phyloP scores from a whole-genome alignment of 768 basidiomycete genomes.

The Candolleomyces eurysporus region DNA sequence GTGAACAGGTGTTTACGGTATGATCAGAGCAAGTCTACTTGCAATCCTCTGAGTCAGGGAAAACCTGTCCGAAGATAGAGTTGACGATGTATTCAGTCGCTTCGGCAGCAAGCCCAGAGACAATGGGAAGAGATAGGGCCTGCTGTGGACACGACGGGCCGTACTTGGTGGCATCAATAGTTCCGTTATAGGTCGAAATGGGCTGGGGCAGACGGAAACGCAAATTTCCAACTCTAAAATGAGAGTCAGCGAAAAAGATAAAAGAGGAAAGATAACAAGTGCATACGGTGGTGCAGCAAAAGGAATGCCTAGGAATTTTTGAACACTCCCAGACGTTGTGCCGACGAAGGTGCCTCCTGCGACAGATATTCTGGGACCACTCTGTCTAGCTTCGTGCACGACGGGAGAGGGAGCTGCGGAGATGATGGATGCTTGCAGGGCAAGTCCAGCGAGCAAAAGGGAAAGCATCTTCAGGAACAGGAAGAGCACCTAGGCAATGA shows the following conservation, averaged over 20 bases:
- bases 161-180: slow-evolving; percentile 34
- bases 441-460: slow-evolving; percentile 13
- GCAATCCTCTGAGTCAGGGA: slow-evolving; percentile 47
- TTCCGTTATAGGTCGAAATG: slow-evolving; percentile 32
- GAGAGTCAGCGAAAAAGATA: neutral
- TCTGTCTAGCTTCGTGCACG: slow-evolving; percentile 1
- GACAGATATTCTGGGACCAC: slow-evolving; percentile 36
- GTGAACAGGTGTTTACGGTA: neutral
- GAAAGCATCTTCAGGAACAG: slow-evolving; percentile 16
- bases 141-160: slow-evolving; percentile 51
- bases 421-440: slow-evolving; percentile 11
- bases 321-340: slow-evolving; percentile 23
- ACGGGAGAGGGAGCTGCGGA: slow-evolving; percentile 18
- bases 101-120: slow-evolving; percentile 32
- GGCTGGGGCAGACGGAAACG: slow-evolving; percentile 42
- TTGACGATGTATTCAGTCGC: slow-evolving; percentile 32
- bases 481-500: neutral
- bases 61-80: slow-evolving; percentile 24
- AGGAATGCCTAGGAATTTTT: slow-evolving; percentile 52
- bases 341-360: slow-evolving; percentile 48
- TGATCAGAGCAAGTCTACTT: slow-evolving; percentile 11
- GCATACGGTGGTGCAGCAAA: slow-evolving; percentile 55
- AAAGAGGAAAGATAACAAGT: neutral
- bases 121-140: slow-evolving; percentile 30
- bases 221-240: slow-evolving; percentile 31